A percentile compares a stretch with the other conserved stretches of the same genome.
Evolutionary conservation across 208 protist species (phyloP).

Genomic region (Leishmania braziliensis): DNA sequence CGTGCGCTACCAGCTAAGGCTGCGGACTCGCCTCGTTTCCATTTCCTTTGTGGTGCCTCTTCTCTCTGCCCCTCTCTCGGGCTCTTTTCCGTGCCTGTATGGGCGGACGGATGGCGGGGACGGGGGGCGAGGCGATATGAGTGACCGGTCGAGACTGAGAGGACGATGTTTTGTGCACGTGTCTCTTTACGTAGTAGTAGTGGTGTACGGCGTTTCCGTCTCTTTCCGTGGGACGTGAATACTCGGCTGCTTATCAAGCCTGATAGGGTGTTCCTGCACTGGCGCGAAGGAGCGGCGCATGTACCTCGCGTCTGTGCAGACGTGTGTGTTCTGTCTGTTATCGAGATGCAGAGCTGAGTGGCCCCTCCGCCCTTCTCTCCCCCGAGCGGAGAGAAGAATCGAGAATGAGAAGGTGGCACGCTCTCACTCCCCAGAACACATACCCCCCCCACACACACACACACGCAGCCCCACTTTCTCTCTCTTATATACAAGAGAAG

Average conservation of each 20-base stretch:
- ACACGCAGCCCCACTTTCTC: not conserved
- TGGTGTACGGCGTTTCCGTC: not conserved
- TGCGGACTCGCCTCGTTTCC: no score
- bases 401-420: not conserved
- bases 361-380: not conserved
- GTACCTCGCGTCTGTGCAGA: not conserved
- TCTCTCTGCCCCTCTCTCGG: not conserved
- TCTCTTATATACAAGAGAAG: not conserved
- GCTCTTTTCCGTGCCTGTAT: not conserved
- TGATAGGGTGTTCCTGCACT: not conserved
- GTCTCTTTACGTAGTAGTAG: not conserved
- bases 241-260: not conserved
- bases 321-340: not conserved
- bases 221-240: not conserved
- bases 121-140: not conserved
- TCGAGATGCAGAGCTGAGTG: not conserved
- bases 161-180: not conserved
- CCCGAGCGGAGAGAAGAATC: not conserved
- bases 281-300: not conserved
- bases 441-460: not conserved
- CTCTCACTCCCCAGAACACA: not conserved
- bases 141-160: not conserved
- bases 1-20: conserved; percentile 33
- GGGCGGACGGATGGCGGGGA: not conserved
- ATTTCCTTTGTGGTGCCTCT: not conserved